Percentiles rank a stretch among this genome's conserved stretches.
phyloP scores from a whole-genome alignment of 2,329 filamentous ascomycete species.

The Pseudodiploospora longispora region DNA sequence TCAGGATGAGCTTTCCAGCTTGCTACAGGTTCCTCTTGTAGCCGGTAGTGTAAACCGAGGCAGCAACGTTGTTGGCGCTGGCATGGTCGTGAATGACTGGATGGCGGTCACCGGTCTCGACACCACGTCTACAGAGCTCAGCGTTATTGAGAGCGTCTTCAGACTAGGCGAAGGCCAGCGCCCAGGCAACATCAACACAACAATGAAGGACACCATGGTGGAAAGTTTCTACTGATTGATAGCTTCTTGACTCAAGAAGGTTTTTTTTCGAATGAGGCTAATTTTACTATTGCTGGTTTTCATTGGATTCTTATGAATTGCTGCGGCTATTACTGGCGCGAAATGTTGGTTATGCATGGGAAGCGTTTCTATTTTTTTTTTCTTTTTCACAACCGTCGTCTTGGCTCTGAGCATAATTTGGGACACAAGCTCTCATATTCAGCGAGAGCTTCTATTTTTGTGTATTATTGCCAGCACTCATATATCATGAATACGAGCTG shows the following conservation, averaged over 20 bases:
- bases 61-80: constrained; percentile 84
- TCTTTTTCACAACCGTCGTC: not conserved
- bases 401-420: too few relatives aligned
- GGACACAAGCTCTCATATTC: too few relatives aligned
- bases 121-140: constrained; percentile 94
- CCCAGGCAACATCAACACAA: constrained; percentile 69
- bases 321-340: not conserved
- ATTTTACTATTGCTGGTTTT: too few relatives aligned
- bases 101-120: constrained; percentile 88
- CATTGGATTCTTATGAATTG: too few relatives aligned
- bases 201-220: constrained; percentile 95
- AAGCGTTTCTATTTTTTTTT: constrained; percentile 9
- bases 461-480: too few relatives aligned
- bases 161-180: constrained; percentile 80
- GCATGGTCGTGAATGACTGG: constrained; percentile 65
- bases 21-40: constrained; percentile 92
- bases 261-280: too few relatives aligned
- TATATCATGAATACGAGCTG: too few relatives aligned
- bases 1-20: constrained; percentile 89
- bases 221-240: constrained; percentile 85
- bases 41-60: constrained; percentile 92
- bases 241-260: not conserved
- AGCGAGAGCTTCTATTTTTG: too few relatives aligned
- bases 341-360: constrained; percentile 8
- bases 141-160: constrained; percentile 94